Base-by-base conservation (phyloP, 2,329 filamentous ascomycete species). In the Diaporthe helianthi region DNA sequence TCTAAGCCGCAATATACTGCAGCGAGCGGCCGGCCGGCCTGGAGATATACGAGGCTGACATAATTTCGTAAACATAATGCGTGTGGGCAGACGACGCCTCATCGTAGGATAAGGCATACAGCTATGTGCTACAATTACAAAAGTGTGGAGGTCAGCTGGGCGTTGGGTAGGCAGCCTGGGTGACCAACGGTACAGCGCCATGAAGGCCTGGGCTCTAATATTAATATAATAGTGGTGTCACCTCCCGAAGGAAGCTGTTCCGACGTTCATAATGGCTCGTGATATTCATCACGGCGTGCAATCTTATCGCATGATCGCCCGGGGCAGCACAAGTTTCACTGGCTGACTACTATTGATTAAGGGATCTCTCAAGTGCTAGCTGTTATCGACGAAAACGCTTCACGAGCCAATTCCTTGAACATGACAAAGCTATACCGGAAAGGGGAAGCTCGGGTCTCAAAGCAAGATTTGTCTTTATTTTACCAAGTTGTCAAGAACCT, bases 21-120 rank as follows among this genome's bases (percentile, higher is more conserved):
- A 46, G 38, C 38, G 33, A 41, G 8, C 41, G 24, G 19, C 55
- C 55, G 41, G 36, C 36, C 36, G 12, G 36, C 36, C 19, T 36
- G 12, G 9, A 33, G 10, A 4, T 29, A 33, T 31, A 29, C 13
- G 58, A 47, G 41, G 41, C 58, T 61, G 58, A 46, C 38, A 61
- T 47, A 36, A 49, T 49, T n/a, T 19, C 5, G 58, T 41, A 49
- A 63, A 22, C 47, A 47, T 24, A 36, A 49, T 63, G 58, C 58
- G 58, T 31, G 12, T 5, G n/a, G 13, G n/a, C 19, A 1, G n/a
- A 6, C 6, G 12, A 22, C 19, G 15, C 10, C 38, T 44, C 5
- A 44, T 61, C 19, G 41, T 41, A 61, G 4, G 13, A 31, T 61
- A 47, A n/a, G 15, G 31, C 12, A 17, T 38, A n/a, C n/a, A n/a